Evolutionary conservation across 352 stramenopile species (phyloP), one percentile per base, ranked within the genome.

Genomic region (Blastocystis sp.): DNA sequence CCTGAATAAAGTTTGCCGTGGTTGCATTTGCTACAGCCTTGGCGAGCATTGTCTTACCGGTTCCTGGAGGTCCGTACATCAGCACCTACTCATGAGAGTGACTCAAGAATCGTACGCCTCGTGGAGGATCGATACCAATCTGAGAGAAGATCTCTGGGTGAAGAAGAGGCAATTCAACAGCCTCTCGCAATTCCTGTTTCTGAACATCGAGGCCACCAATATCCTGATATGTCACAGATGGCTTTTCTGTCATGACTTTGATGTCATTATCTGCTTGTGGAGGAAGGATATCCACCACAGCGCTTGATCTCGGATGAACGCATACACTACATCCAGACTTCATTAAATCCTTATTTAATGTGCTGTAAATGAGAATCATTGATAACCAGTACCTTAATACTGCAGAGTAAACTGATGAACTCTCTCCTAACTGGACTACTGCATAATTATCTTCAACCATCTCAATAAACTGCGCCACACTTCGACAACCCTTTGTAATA

Each of bases 381-480:
- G 54, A 99, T 91, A 90, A 75, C 7, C 4, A 14, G 21, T 24
- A 87, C 77, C 19, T 51, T 54, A 87, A 16, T 14, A 87, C 65
- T 21, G 77, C 51, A 24, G 65, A 67, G 89, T 99, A 99, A 89
- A 97, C 98, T 67, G 94, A 98, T 52, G 96, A 96, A 4, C 95
- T 0, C 95, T 98, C 65, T 92, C 97, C 69, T 71, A 91, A 35
- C 27, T 71, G 63, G 57, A 99, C 95, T 88, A 99, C 98, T 75
- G 96, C 96, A 89, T 99, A 98, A 91, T 99, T 97, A 78, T 95
- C 94, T 90, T 99, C 96, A 88, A 99, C 97, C 95, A 99, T 98
- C 91, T 99, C 96, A 63, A 99, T 95, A 89, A 99, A 99, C 91
- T 99, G 96, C n/a, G 96, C 97, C 87, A 99, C 99, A 7, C 98